Base-by-base conservation (phyloP, 2,329 filamentous ascomycete species). In the Cercospora sp. region DNA sequence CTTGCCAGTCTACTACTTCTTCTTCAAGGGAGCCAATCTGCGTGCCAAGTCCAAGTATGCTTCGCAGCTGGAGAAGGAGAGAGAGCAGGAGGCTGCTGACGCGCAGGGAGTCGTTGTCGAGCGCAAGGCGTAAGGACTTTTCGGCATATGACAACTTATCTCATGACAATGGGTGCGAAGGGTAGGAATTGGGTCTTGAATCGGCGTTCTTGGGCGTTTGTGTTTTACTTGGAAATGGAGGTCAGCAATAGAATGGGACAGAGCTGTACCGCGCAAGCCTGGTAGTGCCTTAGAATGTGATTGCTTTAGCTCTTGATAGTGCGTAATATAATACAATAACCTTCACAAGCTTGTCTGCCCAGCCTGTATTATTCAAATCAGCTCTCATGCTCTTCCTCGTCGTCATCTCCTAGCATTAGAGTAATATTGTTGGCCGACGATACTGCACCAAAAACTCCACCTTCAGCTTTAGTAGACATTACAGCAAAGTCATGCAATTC, bases 1-100 rank as follows among this genome's bases (percentile, higher is more conserved):
- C 9, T 80, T 83, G 53, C 84, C 86, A 0, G 85, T 88, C 3
- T 87, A 85, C 69, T 73, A 85, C 18, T 84, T 88, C 71, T 88
- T 87, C 72, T 82, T 75, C 77, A 45, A 83, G 13, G 76, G 76
- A 32, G 67, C 66, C 18, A 71, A 66, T 64, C 73, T 88, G 64
- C 79, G 86, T 3, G 79, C 74, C n/a, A 80, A 78, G 57, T 84
- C 81, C 43, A 80, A 81, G 64, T 86, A 86, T 72, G 85, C 85
- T 4, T 77, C 81, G 74, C 73, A 80, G 68, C 70, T 82, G 61
- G 77, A 77, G 12, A 72, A 76, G 67, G 72, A 74, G 43, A 73
- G 76, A n/a, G 72, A 76, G 49, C 68, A 75, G 70, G 72, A 73
- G 18, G 30, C 55, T 30, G 40, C 55, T 8, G 55, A 61, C 1